Evolutionary conservation across 2,329 filamentous ascomycete genomes (phyloP).

Genomic region (Fusarium redolens): DNA sequence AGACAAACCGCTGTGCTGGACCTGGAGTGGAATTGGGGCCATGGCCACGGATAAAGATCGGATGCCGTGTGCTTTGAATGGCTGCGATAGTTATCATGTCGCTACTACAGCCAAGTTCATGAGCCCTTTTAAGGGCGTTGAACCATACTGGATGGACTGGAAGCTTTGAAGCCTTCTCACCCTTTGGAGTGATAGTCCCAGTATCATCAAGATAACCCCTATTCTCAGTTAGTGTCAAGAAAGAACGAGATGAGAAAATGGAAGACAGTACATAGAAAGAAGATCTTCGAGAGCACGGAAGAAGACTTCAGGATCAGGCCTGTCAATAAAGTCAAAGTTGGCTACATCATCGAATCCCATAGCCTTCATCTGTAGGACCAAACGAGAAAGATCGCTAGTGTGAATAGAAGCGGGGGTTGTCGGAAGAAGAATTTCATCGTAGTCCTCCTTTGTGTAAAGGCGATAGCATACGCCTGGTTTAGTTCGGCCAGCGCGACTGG

Average conservation of each 20-base stretch:
- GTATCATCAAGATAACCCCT: conserved; percentile 1
- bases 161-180: not conserved
- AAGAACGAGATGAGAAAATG: not conserved
- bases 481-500: conserved; percentile 90
- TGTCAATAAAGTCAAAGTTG: conserved; percentile 98
- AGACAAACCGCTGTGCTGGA: not conserved
- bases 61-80: not conserved
- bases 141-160: conserved; percentile 2
- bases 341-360: conserved; percentile 98
- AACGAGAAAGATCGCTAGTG: conserved; percentile 87
- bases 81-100: conserved; percentile 3
- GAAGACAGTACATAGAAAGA: not conserved
- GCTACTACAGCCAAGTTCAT: not conserved
- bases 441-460: conserved; percentile 89
- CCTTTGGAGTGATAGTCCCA: not conserved
- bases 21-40: not conserved
- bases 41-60: not conserved
- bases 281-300: conserved; percentile 86
- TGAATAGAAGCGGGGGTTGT: conserved; percentile 97
- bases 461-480: conserved; percentile 95
- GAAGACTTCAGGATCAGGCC: conserved; percentile 93
- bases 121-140: not conserved
- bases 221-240: not conserved
- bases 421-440: conserved; percentile 93
- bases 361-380: conserved; percentile 96